Base-by-base conservation (phyloP, 768 basidiomycete species). In the Tulasnella calospora region DNA sequence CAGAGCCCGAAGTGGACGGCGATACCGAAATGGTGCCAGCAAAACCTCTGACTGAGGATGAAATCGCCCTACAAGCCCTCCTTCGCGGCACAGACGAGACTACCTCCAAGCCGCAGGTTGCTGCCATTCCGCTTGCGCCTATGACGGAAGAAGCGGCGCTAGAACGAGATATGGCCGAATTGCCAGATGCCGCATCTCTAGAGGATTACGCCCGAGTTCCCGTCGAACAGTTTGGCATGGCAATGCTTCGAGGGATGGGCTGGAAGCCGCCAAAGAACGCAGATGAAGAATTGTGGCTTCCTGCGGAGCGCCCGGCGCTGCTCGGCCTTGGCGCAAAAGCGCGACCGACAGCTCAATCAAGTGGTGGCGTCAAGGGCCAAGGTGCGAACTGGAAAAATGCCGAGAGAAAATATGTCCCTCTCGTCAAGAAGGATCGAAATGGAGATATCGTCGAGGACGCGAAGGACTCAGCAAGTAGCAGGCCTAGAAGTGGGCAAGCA, bases 171-270 rank as follows among this genome's bases (percentile, higher is more conserved):
- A 88, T 99, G 4, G 87, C 87, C 23, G 91, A 91, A 19, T 89
- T 97, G 7, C 94, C 94, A 0, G 92, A 93, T 9, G 84, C 84
- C 74, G 90, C 96, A 1, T 90, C 93, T 0, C 84, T 93, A 23
- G 91, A 93, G 0, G 97, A 96, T 84, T 99, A 99, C 82, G 89
- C 90, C 46, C 92, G 95, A 27, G 90, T 98, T 0, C 98, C 98
- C 0, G 91, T 99, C 21, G 91, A 92, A 7, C 92, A 94, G 77
- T 99, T 99, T 81, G 97, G 98, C 8, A 91, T 93, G 6, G 98
- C 98, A 9, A 88, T 99, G 81, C 87, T 98, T 5, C 89, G 96
- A 69, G 97, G 97, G 0, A 99, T 99, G 98, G 96, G 96, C 2
- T 98, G 95, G 95, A 93, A 93, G 79, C 90, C 91, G 5, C 94